These are phyloP conservation scores for Acanthamoeba castellanii DNA, from an alignment of 208 protist genomes.

Conservation along the genomic window DNA sequence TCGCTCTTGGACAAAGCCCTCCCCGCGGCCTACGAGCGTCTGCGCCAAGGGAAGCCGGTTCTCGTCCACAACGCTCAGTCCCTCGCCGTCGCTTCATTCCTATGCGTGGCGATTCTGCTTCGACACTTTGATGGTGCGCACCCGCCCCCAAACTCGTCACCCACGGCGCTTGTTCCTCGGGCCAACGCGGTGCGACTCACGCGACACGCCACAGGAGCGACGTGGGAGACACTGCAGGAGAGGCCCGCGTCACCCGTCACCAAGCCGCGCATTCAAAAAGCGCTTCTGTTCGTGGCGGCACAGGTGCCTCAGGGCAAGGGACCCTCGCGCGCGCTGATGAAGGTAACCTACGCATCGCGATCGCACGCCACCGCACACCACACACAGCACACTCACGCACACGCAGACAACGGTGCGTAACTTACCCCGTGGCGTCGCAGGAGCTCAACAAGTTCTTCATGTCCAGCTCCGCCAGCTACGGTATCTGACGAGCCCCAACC, in stretches of 20 bases:
- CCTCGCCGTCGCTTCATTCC: background rate
- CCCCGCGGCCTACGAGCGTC: background rate
- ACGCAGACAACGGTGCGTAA: background rate
- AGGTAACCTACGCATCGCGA: background rate
- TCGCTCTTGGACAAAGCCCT: background rate
- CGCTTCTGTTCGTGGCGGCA: constrained; percentile 15
- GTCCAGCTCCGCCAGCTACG: constrained; percentile 16
- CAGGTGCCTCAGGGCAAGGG: constrained; percentile 59
- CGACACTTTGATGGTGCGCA: constrained; percentile 9
- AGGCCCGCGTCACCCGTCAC: background rate
- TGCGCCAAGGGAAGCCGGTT: background rate
- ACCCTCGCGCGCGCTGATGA: constrained; percentile 56
- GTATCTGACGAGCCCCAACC: background rate
- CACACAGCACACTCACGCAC: background rate
- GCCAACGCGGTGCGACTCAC: background rate
- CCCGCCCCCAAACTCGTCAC: too few species aligned
- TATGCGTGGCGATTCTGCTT: constrained; percentile 22
- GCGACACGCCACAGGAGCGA: background rate
- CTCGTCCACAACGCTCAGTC: background rate
- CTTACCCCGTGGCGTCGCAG: background rate
- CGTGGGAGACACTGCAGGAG: background rate
- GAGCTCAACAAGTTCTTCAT: constrained; percentile 74
- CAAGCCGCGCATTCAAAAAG: constrained; percentile 28
- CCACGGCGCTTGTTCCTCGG: too few species aligned
- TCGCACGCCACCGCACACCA: too few species aligned